These are phyloP conservation scores for Carex arenaria DNA, from an alignment of 202 grass and related monocot species.

Conservation along the genomic window DNA sequence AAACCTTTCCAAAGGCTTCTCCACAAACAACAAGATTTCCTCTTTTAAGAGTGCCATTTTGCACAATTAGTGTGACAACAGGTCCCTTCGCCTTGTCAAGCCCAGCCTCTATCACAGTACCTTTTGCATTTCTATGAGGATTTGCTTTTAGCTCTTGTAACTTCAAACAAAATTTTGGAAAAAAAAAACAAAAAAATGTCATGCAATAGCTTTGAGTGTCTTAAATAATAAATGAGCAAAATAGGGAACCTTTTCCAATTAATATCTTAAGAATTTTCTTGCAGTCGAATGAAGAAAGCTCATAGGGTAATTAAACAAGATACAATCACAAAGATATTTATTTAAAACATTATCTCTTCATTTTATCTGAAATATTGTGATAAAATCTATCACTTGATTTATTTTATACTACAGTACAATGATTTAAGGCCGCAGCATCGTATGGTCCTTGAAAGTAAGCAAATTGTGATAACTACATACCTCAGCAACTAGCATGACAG, in stretches of 20 bases:
- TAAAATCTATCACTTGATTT: neutral
- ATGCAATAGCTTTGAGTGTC: conserved; percentile 1
- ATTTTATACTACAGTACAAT: conserved; percentile 3
- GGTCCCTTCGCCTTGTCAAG: conserved; percentile 92
- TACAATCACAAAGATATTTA: neutral
- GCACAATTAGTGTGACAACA: conserved; percentile 73
- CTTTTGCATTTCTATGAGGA: conserved; percentile 89
- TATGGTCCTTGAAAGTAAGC: neutral
- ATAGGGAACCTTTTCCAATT: neutral
- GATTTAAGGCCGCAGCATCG: neutral
- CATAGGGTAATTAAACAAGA: neutral
- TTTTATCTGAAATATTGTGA: conserved; percentile 1
- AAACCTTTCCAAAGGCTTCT: conserved; percentile 93
- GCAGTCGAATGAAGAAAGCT: neutral
- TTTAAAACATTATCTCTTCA: neutral
- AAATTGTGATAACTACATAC: conserved; percentile 29
- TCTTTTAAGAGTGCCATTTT: conserved; percentile 93
- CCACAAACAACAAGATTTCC: conserved; percentile 90
- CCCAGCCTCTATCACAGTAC: conserved; percentile 86
- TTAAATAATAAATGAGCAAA: conserved; percentile 5
- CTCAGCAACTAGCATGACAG: conserved; percentile 94
- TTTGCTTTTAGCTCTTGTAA: conserved; percentile 99
- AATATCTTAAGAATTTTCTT: neutral
- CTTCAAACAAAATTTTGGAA: conserved; percentile 31
- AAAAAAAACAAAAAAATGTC: conserved; percentile 14